Percentiles rank a stretch among this genome's conserved stretches.
Evolutionary conservation across 345 rosid species (phyloP).

Genomic region (Dovyalis caffra): DNA sequence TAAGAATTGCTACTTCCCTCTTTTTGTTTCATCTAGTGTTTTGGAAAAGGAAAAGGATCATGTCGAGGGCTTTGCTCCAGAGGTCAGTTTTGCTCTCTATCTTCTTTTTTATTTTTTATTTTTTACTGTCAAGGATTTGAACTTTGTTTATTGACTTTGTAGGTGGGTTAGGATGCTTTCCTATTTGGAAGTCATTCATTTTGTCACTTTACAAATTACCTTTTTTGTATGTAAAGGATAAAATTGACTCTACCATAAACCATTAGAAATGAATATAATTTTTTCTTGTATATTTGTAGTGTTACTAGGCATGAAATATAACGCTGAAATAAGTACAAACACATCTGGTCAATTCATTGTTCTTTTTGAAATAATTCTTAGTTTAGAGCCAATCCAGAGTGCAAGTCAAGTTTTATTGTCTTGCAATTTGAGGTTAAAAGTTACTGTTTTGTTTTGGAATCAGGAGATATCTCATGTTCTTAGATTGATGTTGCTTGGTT

Average conservation of each 20-base stretch:
- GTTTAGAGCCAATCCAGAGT: not conserved
- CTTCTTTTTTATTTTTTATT: too few relatives aligned
- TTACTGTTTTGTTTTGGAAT: not conserved
- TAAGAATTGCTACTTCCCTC: conserved; percentile 93
- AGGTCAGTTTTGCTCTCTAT: conserved; percentile 48
- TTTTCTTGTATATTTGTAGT: too few relatives aligned
- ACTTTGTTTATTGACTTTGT: not conserved
- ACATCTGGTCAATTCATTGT: not conserved
- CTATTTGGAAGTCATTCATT: not conserved
- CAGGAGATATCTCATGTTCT: not conserved
- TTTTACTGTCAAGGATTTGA: not conserved
- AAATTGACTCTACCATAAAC: not conserved
- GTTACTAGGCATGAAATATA: too few relatives aligned
- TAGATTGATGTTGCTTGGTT: not conserved
- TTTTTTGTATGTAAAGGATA: not conserved
- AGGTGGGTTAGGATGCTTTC: not conserved
- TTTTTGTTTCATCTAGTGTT: conserved; percentile 87
- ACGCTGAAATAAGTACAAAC: not conserved
- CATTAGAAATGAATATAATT: not conserved
- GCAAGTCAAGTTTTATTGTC: not conserved
- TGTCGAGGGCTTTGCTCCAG: conserved; percentile 93
- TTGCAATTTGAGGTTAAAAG: not conserved
- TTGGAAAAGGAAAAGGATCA: conserved; percentile 93
- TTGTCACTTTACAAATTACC: not conserved
- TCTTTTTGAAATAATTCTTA: not conserved